These are phyloP conservation scores for Exobasidium cylindrosporum DNA, from an alignment of 1,284 basidiomycete genomes.

Conservation along the genomic window DNA sequence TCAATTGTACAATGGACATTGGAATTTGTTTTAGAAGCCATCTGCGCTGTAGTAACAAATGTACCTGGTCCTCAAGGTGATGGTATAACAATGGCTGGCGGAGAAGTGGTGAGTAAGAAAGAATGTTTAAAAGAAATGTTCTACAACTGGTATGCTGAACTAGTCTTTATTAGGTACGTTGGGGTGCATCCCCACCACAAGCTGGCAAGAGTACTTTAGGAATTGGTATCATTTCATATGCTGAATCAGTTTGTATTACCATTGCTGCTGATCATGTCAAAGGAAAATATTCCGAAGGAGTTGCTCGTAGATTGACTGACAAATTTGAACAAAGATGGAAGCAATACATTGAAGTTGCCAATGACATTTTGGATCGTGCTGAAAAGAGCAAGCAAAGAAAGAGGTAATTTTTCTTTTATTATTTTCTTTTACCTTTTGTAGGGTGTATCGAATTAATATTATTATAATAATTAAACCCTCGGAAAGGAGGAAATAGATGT, in stretches of 20 bases:
- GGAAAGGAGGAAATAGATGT: no score
- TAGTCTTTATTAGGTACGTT: background rate
- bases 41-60: constrained; percentile 49
- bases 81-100: constrained; percentile 31
- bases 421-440: no score
- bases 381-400: background rate
- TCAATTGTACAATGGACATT: background rate
- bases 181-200: constrained; percentile 40
- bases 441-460: no score
- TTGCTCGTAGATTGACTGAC: constrained; percentile 8
- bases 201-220: constrained; percentile 44
- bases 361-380: constrained; percentile 7
- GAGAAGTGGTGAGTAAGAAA: constrained; percentile 23
- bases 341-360: constrained; percentile 13
- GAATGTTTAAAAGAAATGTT: no score
- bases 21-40: constrained; percentile 20
- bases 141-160: no score
- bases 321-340: constrained; percentile 9
- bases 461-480: no score
- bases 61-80: constrained; percentile 44
- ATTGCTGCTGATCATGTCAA: constrained; percentile 37
- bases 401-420: no score
- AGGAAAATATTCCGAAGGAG: constrained; percentile 6
- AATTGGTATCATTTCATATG: constrained; percentile 51
- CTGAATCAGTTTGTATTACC: constrained; percentile 35